Evolutionary conservation across 148 eudicot species (phyloP), one percentile per base, ranked within the genome.

Genomic region (Beta vulgaris): DNA sequence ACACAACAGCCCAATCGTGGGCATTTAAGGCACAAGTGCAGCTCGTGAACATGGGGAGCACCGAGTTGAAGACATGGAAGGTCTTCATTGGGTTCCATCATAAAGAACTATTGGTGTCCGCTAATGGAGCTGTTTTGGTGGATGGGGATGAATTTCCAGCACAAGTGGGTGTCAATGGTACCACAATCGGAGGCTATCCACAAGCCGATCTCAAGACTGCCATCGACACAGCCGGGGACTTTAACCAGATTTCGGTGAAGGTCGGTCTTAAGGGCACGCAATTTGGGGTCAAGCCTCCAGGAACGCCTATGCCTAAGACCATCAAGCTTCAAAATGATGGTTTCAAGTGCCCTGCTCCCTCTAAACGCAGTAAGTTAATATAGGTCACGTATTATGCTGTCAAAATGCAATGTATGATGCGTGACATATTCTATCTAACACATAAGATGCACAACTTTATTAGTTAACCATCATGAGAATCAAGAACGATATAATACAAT

Each of bases 281-380:
- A 51, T 89, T 87, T 44, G 93, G 93, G 10, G 79, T 85, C 21
- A 79, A 48, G 75, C 82, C 81, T 14, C 82, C 73, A 0, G 82
- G 78, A 26, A 78, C 69, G 19, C 93, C 93, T 0, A 85, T 89
- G 90, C 93, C 93, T 54, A 84, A 79, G 82, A 80, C 90, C 11
- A 72, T 89, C 42, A 75, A 54, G 85, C 85, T 89, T 15, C 80
- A 57, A 25, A 87, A 87, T 58, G 87, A 84, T 21, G 93, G 90
- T 16, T 89, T 78, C 72, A 85, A 82, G 46, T 89, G 90, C 62
- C 89, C 91, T 39, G 76, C 81, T 44, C 88, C 91, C 6, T 76
- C 76, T 43, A 84, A 77, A 42, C 76, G 43, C 11, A 85, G 91
- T 88, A 76, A 82, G 86, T 82, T 11, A 29, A 3, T 3, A 28